Base-by-base conservation (phyloP, 2,329 filamentous ascomycete genomes). In the Cladophialophora chaetospira region DNA sequence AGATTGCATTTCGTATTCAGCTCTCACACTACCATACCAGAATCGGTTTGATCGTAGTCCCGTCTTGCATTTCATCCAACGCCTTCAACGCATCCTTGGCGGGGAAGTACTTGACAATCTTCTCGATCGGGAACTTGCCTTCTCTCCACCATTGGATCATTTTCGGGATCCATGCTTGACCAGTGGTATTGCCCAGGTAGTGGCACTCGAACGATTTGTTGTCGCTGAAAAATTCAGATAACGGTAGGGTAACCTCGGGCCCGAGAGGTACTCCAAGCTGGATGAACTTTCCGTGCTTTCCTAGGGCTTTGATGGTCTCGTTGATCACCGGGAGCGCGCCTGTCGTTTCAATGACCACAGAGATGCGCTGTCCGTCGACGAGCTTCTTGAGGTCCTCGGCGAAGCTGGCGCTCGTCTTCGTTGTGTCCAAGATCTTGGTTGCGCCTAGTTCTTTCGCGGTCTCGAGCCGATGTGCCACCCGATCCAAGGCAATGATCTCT, bases 151-250 rank as follows among this genome's bases (percentile, higher is more conserved):
- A 80, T 46, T 74, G 58, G 13, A 81, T 76, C 76, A 80, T 70
- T 64, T 75, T 68, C 0, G 79, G 78, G 3, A 80, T 68, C 57
- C 71, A 77, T 42, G 63, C 57, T 43, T 55, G 46, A 43, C 77
- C 74, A 23, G 71, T 67, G 4, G 73, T 71, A 42, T 79, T 74
- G 0, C 77, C 77, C 36, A 81, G 75, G 11, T 76, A 73, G 13
- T 77, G 77, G 0, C 79, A 78, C 3, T 79, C 75, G 36, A 77
- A 78, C 31, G 73, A 72, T 58, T 79, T 80, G 0, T 78, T 79
- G 10, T 67, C 68, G 8, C 71, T 69, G 74, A 82, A 77, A 55
- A 80, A 76, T 11, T 69, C 67, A 19, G 28, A 25, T 1, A 62
- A 31, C 5, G 74, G 71, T 3, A 82, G 58, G 3, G 68, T 68